Evolutionary conservation across 352 stramenopile genomes (phyloP).

Genomic region (Halophytophthora batemanensis): DNA sequence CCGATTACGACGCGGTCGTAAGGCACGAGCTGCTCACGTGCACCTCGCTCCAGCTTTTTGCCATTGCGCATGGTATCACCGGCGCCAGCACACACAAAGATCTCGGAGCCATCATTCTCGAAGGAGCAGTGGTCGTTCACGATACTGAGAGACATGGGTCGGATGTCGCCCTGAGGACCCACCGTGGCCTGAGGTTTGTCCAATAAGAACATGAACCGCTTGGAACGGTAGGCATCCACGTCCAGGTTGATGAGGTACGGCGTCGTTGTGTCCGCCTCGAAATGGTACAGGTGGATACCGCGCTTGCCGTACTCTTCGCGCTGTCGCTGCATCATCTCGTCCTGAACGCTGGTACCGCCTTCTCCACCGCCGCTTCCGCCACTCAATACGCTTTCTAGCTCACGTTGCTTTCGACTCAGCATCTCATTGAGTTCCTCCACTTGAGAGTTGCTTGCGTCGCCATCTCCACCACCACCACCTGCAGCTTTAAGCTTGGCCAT

Average conservation of each 20-base stretch:
- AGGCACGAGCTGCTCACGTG: constrained; percentile 37
- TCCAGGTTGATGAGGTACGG: constrained; percentile 94
- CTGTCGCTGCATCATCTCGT: constrained; percentile 87
- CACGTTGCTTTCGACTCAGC: constrained; percentile 65
- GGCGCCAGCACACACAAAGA: constrained; percentile 60
- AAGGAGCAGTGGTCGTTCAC: constrained; percentile 86
- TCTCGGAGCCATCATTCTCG: constrained; percentile 41
- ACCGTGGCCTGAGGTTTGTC: constrained; percentile 50
- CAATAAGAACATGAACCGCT: constrained; percentile 92
- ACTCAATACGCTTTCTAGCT: constrained; percentile 66
- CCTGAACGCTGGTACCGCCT: constrained; percentile 54
- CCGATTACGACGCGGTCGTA: constrained; percentile 84
- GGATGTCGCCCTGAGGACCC: constrained; percentile 86
- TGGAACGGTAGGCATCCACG: constrained; percentile 90
- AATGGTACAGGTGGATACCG: constrained; percentile 87
- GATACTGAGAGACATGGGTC: constrained; percentile 90
- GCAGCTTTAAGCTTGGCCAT: constrained; percentile 46
- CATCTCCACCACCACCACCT: constrained; percentile 21
- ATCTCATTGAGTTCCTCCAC: constrained; percentile 67
- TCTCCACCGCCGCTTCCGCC: constrained; percentile 35
- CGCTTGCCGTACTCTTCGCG: constrained; percentile 89
- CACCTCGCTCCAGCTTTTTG: constrained; percentile 50
- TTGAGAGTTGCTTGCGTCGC: constrained; percentile 21
- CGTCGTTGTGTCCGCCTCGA: constrained; percentile 77
- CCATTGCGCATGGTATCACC: constrained; percentile 90